A percentile compares a stretch with the other conserved stretches of the same genome.
phyloP scores from a whole-genome alignment of 352 stramenopile species.

The Phytophthora pini region DNA sequence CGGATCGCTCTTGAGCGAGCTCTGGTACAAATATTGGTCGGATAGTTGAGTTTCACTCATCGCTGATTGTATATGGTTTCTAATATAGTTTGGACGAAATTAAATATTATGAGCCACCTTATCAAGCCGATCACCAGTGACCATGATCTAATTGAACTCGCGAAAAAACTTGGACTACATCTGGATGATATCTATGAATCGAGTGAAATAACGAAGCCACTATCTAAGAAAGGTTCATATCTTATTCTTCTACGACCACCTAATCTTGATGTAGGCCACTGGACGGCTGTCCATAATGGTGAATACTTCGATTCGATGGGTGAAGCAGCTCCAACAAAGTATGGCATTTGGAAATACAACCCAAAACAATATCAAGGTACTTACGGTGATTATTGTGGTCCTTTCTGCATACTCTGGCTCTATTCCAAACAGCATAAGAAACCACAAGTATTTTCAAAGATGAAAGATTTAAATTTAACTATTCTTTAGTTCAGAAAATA shows the following conservation, averaged over 20 bases:
- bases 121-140: constrained; percentile 9
- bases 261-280: constrained; percentile 21
- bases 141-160: constrained; percentile 17
- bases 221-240: constrained; percentile 11
- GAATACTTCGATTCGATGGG: constrained; percentile 25
- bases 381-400: constrained; percentile 18
- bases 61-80: constrained; percentile 10
- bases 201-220: constrained; percentile 10
- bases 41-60: constrained; percentile 24
- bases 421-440: constrained; percentile 26
- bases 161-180: constrained; percentile 1
- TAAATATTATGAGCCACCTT: constrained; percentile 9
- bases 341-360: constrained; percentile 20
- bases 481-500: not conserved
- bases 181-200: constrained; percentile 17
- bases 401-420: constrained; percentile 14
- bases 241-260: constrained; percentile 14
- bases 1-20: not conserved
- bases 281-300: constrained; percentile 10
- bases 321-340: constrained; percentile 16
- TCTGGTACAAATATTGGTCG: constrained; percentile 17
- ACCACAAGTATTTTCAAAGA: constrained; percentile 9
- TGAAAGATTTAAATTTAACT: constrained; percentile 29
- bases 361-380: constrained; percentile 23
- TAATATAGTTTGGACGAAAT: constrained; percentile 13